These are phyloP conservation scores for Eucalyptus globulus DNA, from an alignment of 345 rosid species.

Conservation along the genomic window DNA sequence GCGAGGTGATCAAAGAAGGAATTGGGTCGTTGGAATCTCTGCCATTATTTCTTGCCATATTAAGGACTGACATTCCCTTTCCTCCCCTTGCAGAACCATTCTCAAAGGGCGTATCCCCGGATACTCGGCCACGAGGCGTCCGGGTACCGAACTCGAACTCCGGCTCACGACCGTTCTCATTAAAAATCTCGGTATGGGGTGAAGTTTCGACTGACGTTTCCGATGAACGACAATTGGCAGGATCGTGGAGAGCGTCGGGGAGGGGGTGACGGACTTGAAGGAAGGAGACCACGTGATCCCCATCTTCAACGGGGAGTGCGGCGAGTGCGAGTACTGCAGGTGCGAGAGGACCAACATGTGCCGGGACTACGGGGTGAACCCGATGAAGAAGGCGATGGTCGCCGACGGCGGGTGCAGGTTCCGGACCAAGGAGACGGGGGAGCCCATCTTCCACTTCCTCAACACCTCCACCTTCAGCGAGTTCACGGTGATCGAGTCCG, in stretches of 20 bases:
- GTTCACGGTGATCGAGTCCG: constrained; percentile 53
- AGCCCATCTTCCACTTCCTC: constrained; percentile 50
- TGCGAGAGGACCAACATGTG: constrained; percentile 32
- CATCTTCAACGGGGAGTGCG: constrained; percentile 58
- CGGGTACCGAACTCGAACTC: constrained; percentile 19
- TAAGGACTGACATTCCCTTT: not conserved
- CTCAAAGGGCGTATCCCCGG: constrained; percentile 50
- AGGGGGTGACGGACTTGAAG: constrained; percentile 41
- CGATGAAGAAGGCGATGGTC: constrained; percentile 43
- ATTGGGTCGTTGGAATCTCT: not conserved
- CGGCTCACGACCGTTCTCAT: not conserved
- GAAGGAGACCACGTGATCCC: constrained; percentile 63
- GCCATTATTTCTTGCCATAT: not conserved
- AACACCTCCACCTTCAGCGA: constrained; percentile 63
- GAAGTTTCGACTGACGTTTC: not conserved
- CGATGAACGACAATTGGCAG: not conserved
- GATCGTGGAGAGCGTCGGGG: constrained; percentile 57
- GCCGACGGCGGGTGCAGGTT: constrained; percentile 50
- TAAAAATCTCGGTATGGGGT: too few species aligned
- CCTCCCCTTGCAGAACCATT: constrained; percentile 23
- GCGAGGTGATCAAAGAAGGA: constrained; percentile 20
- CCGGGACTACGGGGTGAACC: constrained; percentile 26
- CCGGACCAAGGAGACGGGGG: constrained; percentile 12
- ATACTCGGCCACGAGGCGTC: constrained; percentile 78
- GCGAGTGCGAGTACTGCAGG: constrained; percentile 38